These are phyloP conservation scores for Rhizophora apiculata DNA, from an alignment of 345 rosid species.

Conservation along the genomic window DNA sequence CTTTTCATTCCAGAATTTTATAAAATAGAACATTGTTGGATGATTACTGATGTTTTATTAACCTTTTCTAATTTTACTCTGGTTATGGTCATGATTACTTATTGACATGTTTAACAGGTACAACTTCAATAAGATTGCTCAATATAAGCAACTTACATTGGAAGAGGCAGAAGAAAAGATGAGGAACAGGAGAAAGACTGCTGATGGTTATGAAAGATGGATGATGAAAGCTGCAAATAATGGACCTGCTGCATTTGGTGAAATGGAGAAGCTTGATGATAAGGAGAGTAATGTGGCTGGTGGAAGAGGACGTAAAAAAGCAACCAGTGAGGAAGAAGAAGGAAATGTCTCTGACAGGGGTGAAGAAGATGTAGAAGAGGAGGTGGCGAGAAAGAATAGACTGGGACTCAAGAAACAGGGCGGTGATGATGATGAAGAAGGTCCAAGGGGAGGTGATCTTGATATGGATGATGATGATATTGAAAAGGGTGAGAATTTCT, in stretches of 20 bases:
- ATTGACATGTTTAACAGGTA: conserved; percentile 41
- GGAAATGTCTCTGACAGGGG: conserved; percentile 80
- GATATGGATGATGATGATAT: conserved; percentile 94
- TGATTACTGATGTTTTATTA: too few species aligned
- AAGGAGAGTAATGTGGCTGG: conserved; percentile 53
- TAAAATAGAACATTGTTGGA: too few species aligned
- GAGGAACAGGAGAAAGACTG: conserved; percentile 89
- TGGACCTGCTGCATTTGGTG: conserved; percentile 95
- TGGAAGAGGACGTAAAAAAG: conserved; percentile 76
- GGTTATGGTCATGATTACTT: conserved; percentile 6
- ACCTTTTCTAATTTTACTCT: too few species aligned
- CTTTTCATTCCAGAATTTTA: neutral
- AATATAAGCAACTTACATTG: conserved; percentile 91
- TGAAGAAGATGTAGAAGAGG: conserved; percentile 95
- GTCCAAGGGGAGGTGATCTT: conserved; percentile 83
- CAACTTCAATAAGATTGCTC: conserved; percentile 91
- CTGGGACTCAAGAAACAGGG: conserved; percentile 68
- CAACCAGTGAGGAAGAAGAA: conserved; percentile 76
- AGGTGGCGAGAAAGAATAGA: conserved; percentile 77
- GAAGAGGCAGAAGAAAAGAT: conserved; percentile 99
- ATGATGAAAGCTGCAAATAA: conserved; percentile 97
- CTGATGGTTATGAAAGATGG: conserved; percentile 98
- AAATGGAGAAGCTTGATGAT: conserved; percentile 66
- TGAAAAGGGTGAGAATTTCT: conserved; percentile 68
- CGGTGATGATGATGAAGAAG: conserved; percentile 92